Base-by-base conservation (phyloP, 805 yeast species). In the Myxozyma neotropica region DNA sequence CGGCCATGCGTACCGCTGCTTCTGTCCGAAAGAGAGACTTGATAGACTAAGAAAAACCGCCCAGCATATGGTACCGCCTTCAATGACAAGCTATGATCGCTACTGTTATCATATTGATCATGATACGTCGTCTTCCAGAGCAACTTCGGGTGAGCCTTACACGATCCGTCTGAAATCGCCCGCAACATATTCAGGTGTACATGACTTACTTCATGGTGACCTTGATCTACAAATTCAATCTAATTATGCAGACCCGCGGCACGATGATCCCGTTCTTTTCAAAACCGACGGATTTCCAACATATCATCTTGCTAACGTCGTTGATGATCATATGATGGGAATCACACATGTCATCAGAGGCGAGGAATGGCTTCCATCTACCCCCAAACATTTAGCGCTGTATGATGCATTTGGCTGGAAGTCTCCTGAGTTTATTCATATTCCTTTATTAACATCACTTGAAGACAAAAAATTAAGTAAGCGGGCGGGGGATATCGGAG, bases 211-310 rank as follows among this genome's bases (percentile, higher is more conserved):
- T 7, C 96, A 92, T 68, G 98, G 98, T 0, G 69, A 69, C 3
- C 73, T 92, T 19, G 81, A 87, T 65, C 76, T 88, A 29, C 96
- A 91, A 71, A 89, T 95, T 1, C 97, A 90, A 70, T 76, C 82
- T 27, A 90, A 92, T 70, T 69, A 72, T 26, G 73, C 72, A 19
- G 96, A 91, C 72, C 77, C 84, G 33, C 78, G 97, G 51, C 92
- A 79, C 71, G 99, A 94, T 69, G 99, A 94, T 71, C 90, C 90
- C 29, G 89, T 94, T 10, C 75, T 94, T 27, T 72, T 94, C 70
- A 94, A 94, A 73, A 88, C 96, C n/a, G 98, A 94, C 72, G 92
- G 93, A 0, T 76, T 89, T 61, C 99, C 99, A 26, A 94, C 99
- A 0, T 94, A 94, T 68, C 99, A 94, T 74, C 86, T 94, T 69